Evolutionary conservation across 2,329 filamentous ascomycete genomes (phyloP).

Genomic region (Alternaria alternata): DNA sequence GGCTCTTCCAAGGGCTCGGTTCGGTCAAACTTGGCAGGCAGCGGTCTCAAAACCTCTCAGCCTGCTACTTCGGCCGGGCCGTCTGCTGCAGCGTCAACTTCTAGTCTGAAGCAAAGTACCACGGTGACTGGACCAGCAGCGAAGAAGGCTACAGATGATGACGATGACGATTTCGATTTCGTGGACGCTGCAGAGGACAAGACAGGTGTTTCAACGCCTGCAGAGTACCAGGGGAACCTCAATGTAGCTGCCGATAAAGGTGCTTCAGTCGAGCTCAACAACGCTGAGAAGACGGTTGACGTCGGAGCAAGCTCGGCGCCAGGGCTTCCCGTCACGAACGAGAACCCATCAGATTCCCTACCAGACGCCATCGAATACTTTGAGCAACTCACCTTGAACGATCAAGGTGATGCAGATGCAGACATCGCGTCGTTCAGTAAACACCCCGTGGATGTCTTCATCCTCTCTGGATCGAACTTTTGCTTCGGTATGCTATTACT

Average conservation of each 20-base stretch:
- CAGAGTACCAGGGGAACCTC: constrained; percentile 58
- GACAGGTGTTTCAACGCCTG: constrained; percentile 57
- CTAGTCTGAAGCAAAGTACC: constrained; percentile 25
- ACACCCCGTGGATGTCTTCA: constrained; percentile 83
- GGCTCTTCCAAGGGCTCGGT: constrained; percentile 34
- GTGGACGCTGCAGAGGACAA: constrained; percentile 64
- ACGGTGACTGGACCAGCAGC: constrained; percentile 6
- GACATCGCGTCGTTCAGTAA: constrained; percentile 70
- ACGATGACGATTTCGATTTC: constrained; percentile 59
- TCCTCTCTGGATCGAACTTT: constrained; percentile 87
- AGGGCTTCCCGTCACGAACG: constrained; percentile 29
- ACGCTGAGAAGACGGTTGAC: constrained; percentile 28
- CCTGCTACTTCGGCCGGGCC: constrained; percentile 11
- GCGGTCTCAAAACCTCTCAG: constrained; percentile 17
- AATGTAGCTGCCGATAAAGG: constrained; percentile 35
- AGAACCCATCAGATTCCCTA: constrained; percentile 28
- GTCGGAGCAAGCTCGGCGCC: constrained; percentile 37
- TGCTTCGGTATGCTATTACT: constrained; percentile 88
- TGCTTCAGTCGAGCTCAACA: constrained; percentile 36
- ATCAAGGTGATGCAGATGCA: constrained; percentile 55
- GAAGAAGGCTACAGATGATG: constrained; percentile 29
- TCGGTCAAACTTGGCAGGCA: constrained; percentile 21
- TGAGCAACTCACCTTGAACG: constrained; percentile 39
- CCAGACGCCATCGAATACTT: constrained; percentile 42
- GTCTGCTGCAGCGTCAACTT: constrained; percentile 26